Base-by-base conservation (phyloP, 2,329 filamentous ascomycete species). In the Mycogone perniciosa region DNA sequence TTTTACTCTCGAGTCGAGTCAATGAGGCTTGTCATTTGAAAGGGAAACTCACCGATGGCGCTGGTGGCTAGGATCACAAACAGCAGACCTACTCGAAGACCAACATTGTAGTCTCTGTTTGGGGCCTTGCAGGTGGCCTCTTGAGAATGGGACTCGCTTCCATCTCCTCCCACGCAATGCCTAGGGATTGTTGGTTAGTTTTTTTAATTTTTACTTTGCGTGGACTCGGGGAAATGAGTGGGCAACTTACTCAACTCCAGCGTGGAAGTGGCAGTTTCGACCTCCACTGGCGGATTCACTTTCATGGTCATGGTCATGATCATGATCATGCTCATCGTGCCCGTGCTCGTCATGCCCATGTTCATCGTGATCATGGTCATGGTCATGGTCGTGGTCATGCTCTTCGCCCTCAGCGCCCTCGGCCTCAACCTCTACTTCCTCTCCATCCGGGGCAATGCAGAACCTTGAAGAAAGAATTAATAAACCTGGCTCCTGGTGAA, bases 21-120 rank as follows among this genome's bases (percentile, higher is more conserved):
- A 38, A 38, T 2, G 26, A 26, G 27, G 42, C 9, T 31, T 11
- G 26, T n/a, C 5, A 44, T 8, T 2, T 29, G 27, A 8, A 29
- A 26, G 41, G 31, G 26, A 34, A 40, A 51, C 64, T 51, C 65
- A 70, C 83, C 86, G 27, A 89, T 73, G 0, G 76, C 74, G 58
- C 85, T 87, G 2, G 86, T 87, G 0, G 72, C 76, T 1, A 90
- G 72, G 42, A 90, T 81, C 33, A 82, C 85, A 60, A 90, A 90
- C 20, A 90, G 68, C 0, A 88, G 76, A 1, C 86, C 87, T 46
- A 89, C 75, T 7, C 87, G 79, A 3, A 90, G 73, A 1, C 74
- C 74, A 20, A 89, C 72, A 58, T 90, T 80, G 69, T 89, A 90
- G 46, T 85, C 69, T 47, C 75, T 67, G 31, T 68, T 60, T 5